Percentiles rank a stretch among this genome's conserved stretches.
Conservation (phyloP, 1,284 basidiomycete species). For the Phellopilus nigrolimitatus region DNA sequence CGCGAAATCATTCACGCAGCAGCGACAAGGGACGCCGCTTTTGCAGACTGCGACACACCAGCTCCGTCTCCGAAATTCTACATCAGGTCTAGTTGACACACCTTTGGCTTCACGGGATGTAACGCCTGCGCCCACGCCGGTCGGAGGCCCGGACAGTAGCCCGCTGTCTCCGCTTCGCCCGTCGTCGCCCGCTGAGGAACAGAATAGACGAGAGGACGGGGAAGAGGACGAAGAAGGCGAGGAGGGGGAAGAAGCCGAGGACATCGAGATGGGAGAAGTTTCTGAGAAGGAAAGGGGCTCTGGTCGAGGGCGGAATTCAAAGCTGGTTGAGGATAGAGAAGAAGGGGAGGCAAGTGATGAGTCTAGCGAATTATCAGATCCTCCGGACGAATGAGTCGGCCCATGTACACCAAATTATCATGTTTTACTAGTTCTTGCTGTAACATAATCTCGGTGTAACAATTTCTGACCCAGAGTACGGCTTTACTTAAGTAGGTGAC, state of each 20-base stretch:
- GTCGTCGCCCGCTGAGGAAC: slow-evolving; percentile 26
- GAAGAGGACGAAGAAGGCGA: slow-evolving; percentile 26
- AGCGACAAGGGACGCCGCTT: slow-evolving; percentile 15
- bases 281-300: slow-evolving; percentile 56
- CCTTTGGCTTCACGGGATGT: slow-evolving; percentile 24
- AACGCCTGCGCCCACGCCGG: slow-evolving; percentile 24
- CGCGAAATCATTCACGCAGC: slow-evolving; percentile 35
- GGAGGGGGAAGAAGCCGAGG: slow-evolving; percentile 43
- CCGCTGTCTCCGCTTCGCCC: slow-evolving; percentile 26
- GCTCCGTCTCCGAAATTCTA: slow-evolving; percentile 12
- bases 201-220: slow-evolving; percentile 22
- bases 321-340: slow-evolving; percentile 60
- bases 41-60: slow-evolving; percentile 14
- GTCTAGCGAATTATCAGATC: slow-evolving; percentile 70
- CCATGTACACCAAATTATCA: not conserved
- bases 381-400: slow-evolving; percentile 46
- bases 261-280: slow-evolving; percentile 85
- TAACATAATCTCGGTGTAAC: too few relatives aligned
- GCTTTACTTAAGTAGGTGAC: not conserved
- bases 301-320: slow-evolving; percentile 51
- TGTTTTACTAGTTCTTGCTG: not conserved
- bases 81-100: slow-evolving; percentile 4
- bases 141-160: slow-evolving; percentile 16
- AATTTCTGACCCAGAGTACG: not conserved
- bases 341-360: slow-evolving; percentile 79